A percentile compares a stretch with the other conserved stretches of the same genome.
Evolutionary conservation across 2,329 filamentous ascomycete species (phyloP).

Genomic region (Hansfordia pulvinata): DNA sequence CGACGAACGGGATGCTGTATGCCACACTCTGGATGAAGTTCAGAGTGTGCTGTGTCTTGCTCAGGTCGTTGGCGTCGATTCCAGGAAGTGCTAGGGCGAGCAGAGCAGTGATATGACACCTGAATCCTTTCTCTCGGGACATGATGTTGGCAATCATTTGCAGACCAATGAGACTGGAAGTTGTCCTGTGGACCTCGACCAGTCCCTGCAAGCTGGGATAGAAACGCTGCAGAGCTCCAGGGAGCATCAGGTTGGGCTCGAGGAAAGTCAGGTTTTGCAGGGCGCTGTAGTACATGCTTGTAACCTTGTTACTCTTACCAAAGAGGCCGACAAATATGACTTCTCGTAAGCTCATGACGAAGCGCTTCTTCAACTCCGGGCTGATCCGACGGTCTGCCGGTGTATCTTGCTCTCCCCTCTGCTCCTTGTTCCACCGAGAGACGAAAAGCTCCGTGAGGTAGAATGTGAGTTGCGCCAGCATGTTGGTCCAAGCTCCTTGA

Average conservation of each 20-base stretch:
- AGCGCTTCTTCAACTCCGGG: slow-evolving; percentile 69
- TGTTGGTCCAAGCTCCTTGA: slow-evolving; percentile 80
- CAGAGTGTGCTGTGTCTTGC: slow-evolving; percentile 89
- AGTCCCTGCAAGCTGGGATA: slow-evolving; percentile 94
- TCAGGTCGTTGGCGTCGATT: slow-evolving; percentile 93
- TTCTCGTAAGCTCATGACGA: slow-evolving; percentile 78
- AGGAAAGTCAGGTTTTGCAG: slow-evolving; percentile 82
- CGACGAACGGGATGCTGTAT: slow-evolving; percentile 87
- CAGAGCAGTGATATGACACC: slow-evolving; percentile 88
- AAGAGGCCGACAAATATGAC: slow-evolving; percentile 98
- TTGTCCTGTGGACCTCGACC: slow-evolving; percentile 92
- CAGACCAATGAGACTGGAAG: slow-evolving; percentile 80
- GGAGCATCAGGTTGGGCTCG: slow-evolving; percentile 82
- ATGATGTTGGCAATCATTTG: slow-evolving; percentile 89
- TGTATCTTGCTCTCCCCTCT: slow-evolving; percentile 80
- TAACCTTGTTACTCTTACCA: slow-evolving; percentile 83
- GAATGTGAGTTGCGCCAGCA: slow-evolving; percentile 79
- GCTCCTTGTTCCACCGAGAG: slow-evolving; percentile 92
- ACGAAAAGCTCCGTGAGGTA: slow-evolving; percentile 94
- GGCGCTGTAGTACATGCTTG: slow-evolving; percentile 82
- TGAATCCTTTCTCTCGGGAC: slow-evolving; percentile 85
- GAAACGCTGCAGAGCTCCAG: slow-evolving; percentile 86
- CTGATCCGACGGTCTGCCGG: slow-evolving; percentile 70
- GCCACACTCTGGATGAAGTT: slow-evolving; percentile 93
- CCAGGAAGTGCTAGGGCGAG: slow-evolving; percentile 87